These are phyloP conservation scores for Eutrema yunnanense DNA, from an alignment of 345 rosid species.

Conservation along the genomic window DNA sequence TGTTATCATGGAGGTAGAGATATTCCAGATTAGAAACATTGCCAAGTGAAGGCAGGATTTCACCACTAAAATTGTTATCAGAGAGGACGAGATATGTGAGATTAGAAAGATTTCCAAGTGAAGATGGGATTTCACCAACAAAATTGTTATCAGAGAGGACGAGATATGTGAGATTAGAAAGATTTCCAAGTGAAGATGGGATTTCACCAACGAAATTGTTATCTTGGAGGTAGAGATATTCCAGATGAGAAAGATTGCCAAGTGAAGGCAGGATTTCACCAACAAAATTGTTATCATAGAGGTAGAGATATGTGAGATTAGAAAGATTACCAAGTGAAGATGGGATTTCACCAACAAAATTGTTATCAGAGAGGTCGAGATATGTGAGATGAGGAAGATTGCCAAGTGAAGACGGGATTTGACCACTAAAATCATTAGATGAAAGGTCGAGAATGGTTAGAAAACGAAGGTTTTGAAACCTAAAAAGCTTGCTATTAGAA, in stretches of 20 bases:
- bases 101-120: not conserved
- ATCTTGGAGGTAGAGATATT: no score
- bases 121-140: not conserved
- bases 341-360: not conserved
- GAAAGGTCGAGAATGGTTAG: not conserved
- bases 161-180: not conserved
- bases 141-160: not conserved
- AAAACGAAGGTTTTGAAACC: not conserved
- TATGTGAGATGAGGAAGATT: not conserved
- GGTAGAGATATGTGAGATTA: not conserved
- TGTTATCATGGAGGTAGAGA: not conserved
- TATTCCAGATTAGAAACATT: not conserved
- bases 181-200: not conserved
- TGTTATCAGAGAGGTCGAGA: not conserved
- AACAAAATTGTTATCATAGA: no score
- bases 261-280: no score
- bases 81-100: not conserved
- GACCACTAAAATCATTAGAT: not conserved
- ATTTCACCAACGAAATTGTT: not conserved
- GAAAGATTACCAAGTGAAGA: not conserved
- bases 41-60: not conserved
- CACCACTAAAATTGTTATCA: not conserved
- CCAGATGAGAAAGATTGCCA: no score
- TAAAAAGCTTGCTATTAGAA: conserved; percentile 4
- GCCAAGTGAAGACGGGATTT: not conserved